A percentile compares a stretch with the other conserved stretches of the same genome.
Conservation (phyloP, 139 green algal species). For the Chlamydomonas sphaeroides region DNA sequence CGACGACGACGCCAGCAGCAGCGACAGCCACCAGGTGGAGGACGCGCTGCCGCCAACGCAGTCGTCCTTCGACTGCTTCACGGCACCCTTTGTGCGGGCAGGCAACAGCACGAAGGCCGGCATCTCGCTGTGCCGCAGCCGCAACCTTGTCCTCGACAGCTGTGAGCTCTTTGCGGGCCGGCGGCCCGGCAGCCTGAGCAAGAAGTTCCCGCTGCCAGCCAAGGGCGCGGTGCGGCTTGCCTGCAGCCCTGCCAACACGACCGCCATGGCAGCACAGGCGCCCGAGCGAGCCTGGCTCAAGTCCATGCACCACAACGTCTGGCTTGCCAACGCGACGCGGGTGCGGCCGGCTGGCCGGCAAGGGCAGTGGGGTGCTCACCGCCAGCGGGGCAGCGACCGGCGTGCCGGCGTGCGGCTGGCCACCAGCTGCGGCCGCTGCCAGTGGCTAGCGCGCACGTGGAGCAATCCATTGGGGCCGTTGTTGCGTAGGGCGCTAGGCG, state of each 20-base stretch:
- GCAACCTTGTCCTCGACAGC: not conserved
- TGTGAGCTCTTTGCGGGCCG: not conserved
- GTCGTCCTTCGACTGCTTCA: not conserved
- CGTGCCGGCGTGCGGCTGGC: no score
- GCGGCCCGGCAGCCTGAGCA: not conserved
- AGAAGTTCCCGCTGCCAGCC: constrained; percentile 2
- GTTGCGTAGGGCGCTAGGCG: no score
- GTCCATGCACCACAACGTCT: not conserved
- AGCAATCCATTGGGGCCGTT: no score
- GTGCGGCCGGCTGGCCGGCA: not conserved
- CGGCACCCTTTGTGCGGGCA: not conserved
- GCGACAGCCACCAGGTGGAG: not conserved
- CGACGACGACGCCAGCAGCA: no score
- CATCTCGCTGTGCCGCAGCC: constrained; percentile 1
- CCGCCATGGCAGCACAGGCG: not conserved
- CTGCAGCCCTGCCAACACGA: not conserved
- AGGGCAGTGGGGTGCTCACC: no score
- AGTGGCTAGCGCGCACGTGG: no score
- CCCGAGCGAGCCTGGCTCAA: not conserved
- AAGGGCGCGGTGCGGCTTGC: constrained; percentile 1
- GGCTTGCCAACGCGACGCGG: not conserved
- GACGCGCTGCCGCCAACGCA: not conserved
- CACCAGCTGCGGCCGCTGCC: no score
- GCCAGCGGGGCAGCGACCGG: no score
- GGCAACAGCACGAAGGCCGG: not conserved